Base-by-base conservation (phyloP, 805 yeast genomes). In the Pichia thaimueangensis region DNA sequence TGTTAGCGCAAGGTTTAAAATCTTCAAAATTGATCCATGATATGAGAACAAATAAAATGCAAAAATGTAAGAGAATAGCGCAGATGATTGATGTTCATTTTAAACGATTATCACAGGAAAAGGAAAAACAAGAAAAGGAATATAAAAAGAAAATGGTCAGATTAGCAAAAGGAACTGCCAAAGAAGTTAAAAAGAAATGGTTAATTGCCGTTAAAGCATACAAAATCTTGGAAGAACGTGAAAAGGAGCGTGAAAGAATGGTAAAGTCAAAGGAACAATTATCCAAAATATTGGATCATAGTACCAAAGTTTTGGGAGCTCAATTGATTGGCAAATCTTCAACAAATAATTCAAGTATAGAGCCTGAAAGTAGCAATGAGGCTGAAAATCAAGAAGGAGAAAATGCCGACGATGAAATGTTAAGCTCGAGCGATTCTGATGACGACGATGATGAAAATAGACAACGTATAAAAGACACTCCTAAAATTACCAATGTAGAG, bases 161-260 rank as follows among this genome's bases (percentile, higher is more conserved):
- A 45, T 60, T 91, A 27, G 95, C 96, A n/a, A 76, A 86, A 52
- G 73, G 80, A 37, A 84, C 94, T 0, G 83, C 85, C 1, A 81
- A 77, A 53, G 87, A 88, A 34, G 96, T 93, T 10, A 82, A 82
- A 62, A 87, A 81, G 59, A 80, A 93, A 55, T 93, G 99, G 99
- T 67, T 72, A 19, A 71, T 88, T 37, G 98, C 97, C 2, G 86
- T 82, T 48, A 87, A 85, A 58, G 94, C 86, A 1, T 82, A 75
- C 56, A 71, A 70, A 37, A 83, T 80, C 13, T 67, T 85, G 46
- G 93, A 85, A 56, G 80, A 81, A 36, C 78, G 82, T 47, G 86
- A 84, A 51, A 82, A 74, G 46, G 95, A 86, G 52, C 89, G 85
- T 50, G 72, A 82, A 53, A 82, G 87, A 57, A 76, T 85, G 41